Conservation (phyloP, 202 grass and related monocot species). For the Musa balbisiana region DNA sequence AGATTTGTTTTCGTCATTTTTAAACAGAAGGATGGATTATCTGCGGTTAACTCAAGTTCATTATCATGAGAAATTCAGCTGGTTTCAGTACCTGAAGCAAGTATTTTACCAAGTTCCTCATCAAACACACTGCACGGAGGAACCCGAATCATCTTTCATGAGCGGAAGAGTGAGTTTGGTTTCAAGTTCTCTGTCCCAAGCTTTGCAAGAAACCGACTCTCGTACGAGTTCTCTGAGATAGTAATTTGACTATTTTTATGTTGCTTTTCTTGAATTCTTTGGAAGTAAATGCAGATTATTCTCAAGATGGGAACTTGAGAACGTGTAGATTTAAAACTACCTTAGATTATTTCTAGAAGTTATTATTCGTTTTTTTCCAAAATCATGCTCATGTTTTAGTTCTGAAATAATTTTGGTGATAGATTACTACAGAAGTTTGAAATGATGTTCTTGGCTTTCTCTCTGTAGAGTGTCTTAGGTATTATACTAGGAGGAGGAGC, state of each 20-base stretch:
- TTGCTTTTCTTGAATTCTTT: neutral
- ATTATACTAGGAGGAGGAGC: conserved; percentile 98
- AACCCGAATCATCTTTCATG: too few species aligned
- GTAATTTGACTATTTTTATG: neutral
- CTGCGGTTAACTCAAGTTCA: too few species aligned
- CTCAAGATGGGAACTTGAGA: neutral
- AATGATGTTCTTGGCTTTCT: neutral
- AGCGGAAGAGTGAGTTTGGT: too few species aligned
- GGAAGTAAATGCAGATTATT: neutral
- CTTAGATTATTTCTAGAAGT: neutral
- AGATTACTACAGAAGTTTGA: too few species aligned
- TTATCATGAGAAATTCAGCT: too few species aligned
- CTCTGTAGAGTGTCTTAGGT: conserved; percentile 76
- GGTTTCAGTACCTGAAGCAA: too few species aligned
- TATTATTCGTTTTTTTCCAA: conserved; percentile 13
- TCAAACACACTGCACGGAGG: too few species aligned
- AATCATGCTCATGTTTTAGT: too few species aligned
- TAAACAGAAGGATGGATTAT: too few species aligned
- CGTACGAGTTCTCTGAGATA: neutral
- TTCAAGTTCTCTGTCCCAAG: neutral
- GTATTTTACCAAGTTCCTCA: too few species aligned
- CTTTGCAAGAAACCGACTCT: neutral
- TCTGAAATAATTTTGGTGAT: too few species aligned
- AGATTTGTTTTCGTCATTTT: too few species aligned
- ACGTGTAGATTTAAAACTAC: neutral